phyloP scores from a whole-genome alignment of 495 filamentous ascomycete species.

The Pseudoneurospora amorphoporcata region DNA sequence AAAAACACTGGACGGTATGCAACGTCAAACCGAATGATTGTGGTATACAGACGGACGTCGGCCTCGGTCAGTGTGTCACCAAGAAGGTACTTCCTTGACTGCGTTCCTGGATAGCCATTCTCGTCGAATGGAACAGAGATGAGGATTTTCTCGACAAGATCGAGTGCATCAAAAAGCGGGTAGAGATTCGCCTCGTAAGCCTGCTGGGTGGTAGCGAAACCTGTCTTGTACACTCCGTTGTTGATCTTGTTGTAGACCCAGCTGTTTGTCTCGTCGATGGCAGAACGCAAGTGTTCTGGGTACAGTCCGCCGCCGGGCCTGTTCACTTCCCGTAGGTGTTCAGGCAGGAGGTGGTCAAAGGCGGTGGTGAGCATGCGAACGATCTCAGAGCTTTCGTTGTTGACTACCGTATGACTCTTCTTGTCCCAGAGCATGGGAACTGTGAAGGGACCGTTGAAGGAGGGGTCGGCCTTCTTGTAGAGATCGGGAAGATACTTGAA shows the following conservation, averaged over 20 bases:
- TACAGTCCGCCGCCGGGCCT: constrained; percentile 37
- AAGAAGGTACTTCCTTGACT: constrained; percentile 40
- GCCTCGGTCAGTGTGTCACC: constrained; percentile 56
- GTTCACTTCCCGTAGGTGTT: constrained; percentile 48
- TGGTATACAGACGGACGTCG: constrained; percentile 70
- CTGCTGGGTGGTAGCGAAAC: constrained; percentile 46
- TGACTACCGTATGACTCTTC: constrained; percentile 55
- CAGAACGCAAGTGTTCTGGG: constrained; percentile 42
- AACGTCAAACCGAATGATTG: constrained; percentile 67
- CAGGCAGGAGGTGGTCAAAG: constrained; percentile 64
- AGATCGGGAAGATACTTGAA: constrained; percentile 52
- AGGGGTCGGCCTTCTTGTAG: constrained; percentile 53
- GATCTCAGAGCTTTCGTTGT: constrained; percentile 69
- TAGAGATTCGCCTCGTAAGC: constrained; percentile 58
- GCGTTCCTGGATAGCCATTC: neutral
- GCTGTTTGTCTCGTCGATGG: constrained; percentile 67
- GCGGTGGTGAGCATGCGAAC: constrained; percentile 56
- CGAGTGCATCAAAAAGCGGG: constrained; percentile 60
- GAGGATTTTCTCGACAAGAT: constrained; percentile 57
- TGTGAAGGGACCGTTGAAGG: constrained; percentile 56
- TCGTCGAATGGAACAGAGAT: constrained; percentile 33
- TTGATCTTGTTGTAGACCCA: constrained; percentile 84
- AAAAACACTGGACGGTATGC: constrained; percentile 80
- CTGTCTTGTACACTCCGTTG: constrained; percentile 65
- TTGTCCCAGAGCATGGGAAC: constrained; percentile 67